Evolutionary conservation across 140 eudicot species (phyloP).

Genomic region (Anethum foeniculum): DNA sequence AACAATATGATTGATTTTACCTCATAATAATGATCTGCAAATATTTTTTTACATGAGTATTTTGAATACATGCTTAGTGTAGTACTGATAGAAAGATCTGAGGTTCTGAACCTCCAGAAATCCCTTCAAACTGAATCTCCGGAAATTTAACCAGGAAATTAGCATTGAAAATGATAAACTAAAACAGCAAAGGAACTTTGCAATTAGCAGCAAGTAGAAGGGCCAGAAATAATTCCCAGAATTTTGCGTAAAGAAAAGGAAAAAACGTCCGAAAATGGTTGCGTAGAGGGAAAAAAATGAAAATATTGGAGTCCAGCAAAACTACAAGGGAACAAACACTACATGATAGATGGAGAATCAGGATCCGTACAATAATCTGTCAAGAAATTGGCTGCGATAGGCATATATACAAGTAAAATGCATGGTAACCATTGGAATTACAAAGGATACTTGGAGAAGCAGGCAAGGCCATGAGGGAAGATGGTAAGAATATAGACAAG

Average conservation of each 20-base stretch:
- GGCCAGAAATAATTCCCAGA: neutral
- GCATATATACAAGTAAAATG: neutral
- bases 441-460: neutral
- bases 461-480: neutral
- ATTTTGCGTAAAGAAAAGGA: neutral
- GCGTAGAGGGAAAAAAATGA: neutral
- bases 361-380: neutral
- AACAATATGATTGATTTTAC: too few species aligned
- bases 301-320: neutral
- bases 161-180: neutral
- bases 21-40: too few species aligned
- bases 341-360: neutral
- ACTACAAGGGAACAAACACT: neutral
- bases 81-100: neutral
- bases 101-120: neutral
- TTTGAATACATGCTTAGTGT: too few species aligned
- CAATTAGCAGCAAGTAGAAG: neutral
- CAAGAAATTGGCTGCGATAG: constrained; percentile 2
- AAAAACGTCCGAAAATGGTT: neutral
- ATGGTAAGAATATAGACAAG: neutral
- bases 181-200: neutral
- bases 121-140: neutral
- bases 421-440: constrained; percentile 6
- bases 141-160: neutral
- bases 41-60: too few species aligned